phyloP scores from a whole-genome alignment of 2,329 filamentous ascomycete species.

The Alternaria novae-zelandiae region DNA sequence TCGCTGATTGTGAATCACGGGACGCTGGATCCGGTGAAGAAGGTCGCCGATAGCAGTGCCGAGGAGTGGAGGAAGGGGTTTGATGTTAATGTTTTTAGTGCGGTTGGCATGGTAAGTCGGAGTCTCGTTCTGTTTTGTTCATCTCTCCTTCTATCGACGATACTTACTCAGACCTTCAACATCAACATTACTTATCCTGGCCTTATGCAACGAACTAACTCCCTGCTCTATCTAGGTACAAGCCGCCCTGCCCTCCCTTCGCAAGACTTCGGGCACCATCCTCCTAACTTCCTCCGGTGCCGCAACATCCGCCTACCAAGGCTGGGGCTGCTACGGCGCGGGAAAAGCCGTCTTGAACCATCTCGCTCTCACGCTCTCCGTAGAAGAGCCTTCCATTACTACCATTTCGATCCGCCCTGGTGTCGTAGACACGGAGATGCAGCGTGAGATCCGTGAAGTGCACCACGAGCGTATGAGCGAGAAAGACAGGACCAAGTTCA shows the following conservation, averaged over 20 bases:
- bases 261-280: conserved; percentile 72
- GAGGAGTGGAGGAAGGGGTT: conserved; percentile 79
- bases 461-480: conserved; percentile 68
- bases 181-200: neutral
- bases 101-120: conserved; percentile 73
- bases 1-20: conserved; percentile 90
- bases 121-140: conserved; percentile 5
- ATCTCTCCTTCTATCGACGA: neutral
- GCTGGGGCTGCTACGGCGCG: conserved; percentile 83
- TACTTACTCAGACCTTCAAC: neutral
- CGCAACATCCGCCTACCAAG: conserved; percentile 67
- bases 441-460: conserved; percentile 77
- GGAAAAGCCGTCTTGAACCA: conserved; percentile 87
- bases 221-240: conserved; percentile 57
- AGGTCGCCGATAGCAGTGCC: conserved; percentile 69
- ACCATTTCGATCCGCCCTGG: conserved; percentile 78
- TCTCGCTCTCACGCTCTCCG: conserved; percentile 72
- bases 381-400: conserved; percentile 78
- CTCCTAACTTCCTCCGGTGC: conserved; percentile 84
- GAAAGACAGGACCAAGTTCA: conserved; percentile 68
- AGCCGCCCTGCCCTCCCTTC: conserved; percentile 72
- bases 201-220: neutral
- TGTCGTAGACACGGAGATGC: conserved; percentile 89
- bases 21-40: conserved; percentile 74
- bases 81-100: conserved; percentile 87